Evolutionary conservation across 257 asterid genomes (phyloP).

Genomic region (Solanum peruvianum): DNA sequence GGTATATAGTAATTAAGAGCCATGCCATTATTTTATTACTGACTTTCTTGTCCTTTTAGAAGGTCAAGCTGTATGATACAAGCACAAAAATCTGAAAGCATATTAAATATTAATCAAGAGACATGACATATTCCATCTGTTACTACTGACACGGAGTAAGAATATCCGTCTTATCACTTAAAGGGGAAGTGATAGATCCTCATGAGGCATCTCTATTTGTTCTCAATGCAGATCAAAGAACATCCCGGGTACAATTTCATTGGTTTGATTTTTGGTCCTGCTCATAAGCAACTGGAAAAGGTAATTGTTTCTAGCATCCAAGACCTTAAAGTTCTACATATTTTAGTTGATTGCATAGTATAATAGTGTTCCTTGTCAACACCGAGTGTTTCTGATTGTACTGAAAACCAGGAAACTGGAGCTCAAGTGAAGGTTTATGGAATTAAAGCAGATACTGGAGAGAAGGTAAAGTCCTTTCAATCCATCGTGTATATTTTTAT

Average conservation of each 20-base stretch:
- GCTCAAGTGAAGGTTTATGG: constrained; percentile 81
- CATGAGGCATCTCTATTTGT: constrained; percentile 9
- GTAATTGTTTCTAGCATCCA: constrained; percentile 17
- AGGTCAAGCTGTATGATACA: neutral
- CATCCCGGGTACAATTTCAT: constrained; percentile 55
- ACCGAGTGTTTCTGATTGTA: neutral
- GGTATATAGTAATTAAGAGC: neutral
- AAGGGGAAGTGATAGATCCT: constrained; percentile 1
- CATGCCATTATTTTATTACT: neutral
- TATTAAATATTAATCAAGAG: neutral
- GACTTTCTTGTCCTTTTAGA: neutral
- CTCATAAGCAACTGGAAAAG: constrained; percentile 82
- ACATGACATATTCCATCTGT: neutral
- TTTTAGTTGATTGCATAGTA: neutral
- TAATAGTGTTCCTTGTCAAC: neutral
- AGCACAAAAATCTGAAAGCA: neutral
- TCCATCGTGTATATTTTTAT: neutral
- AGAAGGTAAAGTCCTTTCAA: constrained; percentile 39
- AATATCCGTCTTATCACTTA: neutral
- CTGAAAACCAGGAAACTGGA: constrained; percentile 80
- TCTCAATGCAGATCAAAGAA: constrained; percentile 57
- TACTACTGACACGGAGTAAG: neutral
- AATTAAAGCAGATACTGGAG: constrained; percentile 41
- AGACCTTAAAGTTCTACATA: constrained; percentile 4
- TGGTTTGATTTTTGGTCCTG: constrained; percentile 56